Evolutionary conservation across 768 basidiomycete species (phyloP), one percentile per base, ranked within the genome.

Genomic region (Tulasnella sp.): DNA sequence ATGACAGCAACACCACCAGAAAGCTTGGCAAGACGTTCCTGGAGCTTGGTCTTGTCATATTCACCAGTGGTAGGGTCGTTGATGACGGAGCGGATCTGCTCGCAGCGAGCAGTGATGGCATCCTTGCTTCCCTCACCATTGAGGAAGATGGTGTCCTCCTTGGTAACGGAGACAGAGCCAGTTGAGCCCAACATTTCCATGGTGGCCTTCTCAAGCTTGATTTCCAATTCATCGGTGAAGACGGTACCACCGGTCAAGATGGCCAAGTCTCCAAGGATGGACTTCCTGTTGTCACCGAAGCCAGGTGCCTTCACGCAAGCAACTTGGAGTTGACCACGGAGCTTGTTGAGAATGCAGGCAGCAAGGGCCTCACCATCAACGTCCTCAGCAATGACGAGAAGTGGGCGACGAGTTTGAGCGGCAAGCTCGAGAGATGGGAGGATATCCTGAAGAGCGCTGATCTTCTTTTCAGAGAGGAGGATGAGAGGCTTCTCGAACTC

Each of bases 221-320:
- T 86, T 69, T 96, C 93, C 56, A 99, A 79, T 64, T 90, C 88
- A 57, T 79, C 92, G 34, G 89, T 88, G 75, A 98, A 96, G 67
- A 99, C 93, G 46, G 89, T 92, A 56, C 93, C 91, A 45, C 93
- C 93, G 3, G 93, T 96, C 58, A 98, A 80, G 69, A 98, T 95
- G 48, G 89, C 90, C 45, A 98, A 76, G 63, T 96, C 92, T 53
- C 93, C 93, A 48, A 98, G 83, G 69, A 96, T 87, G 49, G 82
- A 86, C 72, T 98, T 99, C 70, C 93, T 83, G 78, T 98, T 99
- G 71, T 98, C 93, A 61, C 93, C 93, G 65, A 99, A 98, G 45
- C 93, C 89, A 47, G 93, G 93, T 15, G 93, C 92, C 72, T 99
- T 96, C 70, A 98, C 79, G 42, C 90, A 92, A 43, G 70, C 81